Percentiles rank a stretch among this genome's conserved stretches.
Evolutionary conservation across 306 rosid genomes (phyloP).

Genomic region (Leucaena leucocephala): DNA sequence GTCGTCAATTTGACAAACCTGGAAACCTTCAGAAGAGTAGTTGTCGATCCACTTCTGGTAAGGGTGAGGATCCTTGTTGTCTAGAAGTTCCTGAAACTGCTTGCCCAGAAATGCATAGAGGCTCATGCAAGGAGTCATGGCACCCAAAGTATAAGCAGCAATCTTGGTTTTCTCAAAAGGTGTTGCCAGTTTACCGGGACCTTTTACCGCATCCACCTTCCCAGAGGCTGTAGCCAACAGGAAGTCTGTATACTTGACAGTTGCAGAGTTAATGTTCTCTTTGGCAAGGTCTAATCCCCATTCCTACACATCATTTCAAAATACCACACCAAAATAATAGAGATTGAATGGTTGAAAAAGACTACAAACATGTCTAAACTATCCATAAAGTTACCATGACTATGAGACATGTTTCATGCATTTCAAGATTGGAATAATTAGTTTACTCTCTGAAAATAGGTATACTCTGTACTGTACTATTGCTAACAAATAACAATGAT

Average conservation of each 20-base stretch:
- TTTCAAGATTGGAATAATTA: slow-evolving; percentile 16
- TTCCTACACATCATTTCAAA: slow-evolving; percentile 56
- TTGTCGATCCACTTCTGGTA: slow-evolving; percentile 88
- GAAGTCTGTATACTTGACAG: slow-evolving; percentile 82
- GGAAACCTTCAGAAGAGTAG: slow-evolving; percentile 75
- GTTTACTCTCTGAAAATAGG: slow-evolving; percentile 17
- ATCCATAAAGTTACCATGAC: slow-evolving; percentile 22
- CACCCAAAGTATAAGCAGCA: slow-evolving; percentile 95
- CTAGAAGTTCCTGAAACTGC: slow-evolving; percentile 60
- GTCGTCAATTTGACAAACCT: slow-evolving; percentile 65
- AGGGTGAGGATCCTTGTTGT: slow-evolving; percentile 61
- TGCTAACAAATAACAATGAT: neutral
- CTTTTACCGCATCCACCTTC: slow-evolving; percentile 85
- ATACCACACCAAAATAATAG: slow-evolving; percentile 27
- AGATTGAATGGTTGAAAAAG: slow-evolving; percentile 13
- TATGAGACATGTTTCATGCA: slow-evolving; percentile 14
- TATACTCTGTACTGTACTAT: neutral
- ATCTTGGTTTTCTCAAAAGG: slow-evolving; percentile 98
- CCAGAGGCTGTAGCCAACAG: slow-evolving; percentile 97
- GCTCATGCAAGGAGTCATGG: slow-evolving; percentile 98
- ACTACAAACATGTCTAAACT: slow-evolving; percentile 16
- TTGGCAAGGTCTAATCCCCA: slow-evolving; percentile 73
- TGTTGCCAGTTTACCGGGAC: slow-evolving; percentile 93
- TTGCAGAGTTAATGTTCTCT: slow-evolving; percentile 72
- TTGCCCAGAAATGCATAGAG: slow-evolving; percentile 86